Conservation (phyloP, 805 yeast species). For the Nakazawaea pomicola region DNA sequence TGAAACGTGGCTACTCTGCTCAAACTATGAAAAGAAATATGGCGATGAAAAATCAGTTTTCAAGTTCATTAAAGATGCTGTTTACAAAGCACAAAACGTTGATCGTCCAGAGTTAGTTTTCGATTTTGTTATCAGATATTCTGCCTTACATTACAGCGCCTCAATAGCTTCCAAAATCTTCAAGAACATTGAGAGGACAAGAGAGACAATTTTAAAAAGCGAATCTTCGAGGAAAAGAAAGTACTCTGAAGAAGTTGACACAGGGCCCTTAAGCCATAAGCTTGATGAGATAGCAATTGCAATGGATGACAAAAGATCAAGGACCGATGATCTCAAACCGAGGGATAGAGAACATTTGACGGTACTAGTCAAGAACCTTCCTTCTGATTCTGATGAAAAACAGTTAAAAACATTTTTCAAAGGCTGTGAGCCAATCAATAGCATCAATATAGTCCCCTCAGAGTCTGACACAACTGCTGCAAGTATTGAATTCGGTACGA, state of each 20-base stretch:
- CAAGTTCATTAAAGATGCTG: constrained; percentile 28
- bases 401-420: constrained; percentile 40
- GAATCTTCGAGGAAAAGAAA: not conserved
- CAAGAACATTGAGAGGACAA: constrained; percentile 12
- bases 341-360: constrained; percentile 60
- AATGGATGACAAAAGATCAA: no score
- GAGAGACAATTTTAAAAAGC: not conserved
- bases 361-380: constrained; percentile 48
- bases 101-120: constrained; percentile 49
- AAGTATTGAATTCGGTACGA: constrained; percentile 50
- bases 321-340: constrained; percentile 13
- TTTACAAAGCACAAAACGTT: constrained; percentile 22
- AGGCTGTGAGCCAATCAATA: constrained; percentile 55
- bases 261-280: no score
- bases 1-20: constrained; percentile 43
- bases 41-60: constrained; percentile 22
- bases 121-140: constrained; percentile 38
- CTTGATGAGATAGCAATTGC: no score
- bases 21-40: constrained; percentile 32
- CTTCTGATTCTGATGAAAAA: constrained; percentile 31
- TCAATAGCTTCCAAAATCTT: constrained; percentile 12
- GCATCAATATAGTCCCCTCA: constrained; percentile 22
- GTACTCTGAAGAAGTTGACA: constrained; percentile 5
- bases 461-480: constrained; percentile 32
- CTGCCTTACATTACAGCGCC: constrained; percentile 20